Evolutionary conservation across 192 early-diverging fungal species (phyloP).

Genomic region (Rhizophagus sp.): DNA sequence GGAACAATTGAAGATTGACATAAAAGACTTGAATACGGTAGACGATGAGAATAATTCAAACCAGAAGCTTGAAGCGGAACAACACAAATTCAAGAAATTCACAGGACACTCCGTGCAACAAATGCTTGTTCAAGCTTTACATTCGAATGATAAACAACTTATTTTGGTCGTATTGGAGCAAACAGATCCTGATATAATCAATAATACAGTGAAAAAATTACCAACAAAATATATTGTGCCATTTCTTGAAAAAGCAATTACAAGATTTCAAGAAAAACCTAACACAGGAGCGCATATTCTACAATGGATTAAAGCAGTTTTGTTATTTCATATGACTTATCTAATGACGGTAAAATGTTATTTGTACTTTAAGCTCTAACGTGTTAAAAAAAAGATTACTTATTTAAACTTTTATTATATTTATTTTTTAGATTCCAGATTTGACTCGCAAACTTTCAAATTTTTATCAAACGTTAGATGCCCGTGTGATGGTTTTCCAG

Average conservation of each 20-base stretch:
- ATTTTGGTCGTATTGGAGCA: slow-evolving; percentile 50
- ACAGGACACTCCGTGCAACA: slow-evolving; percentile 53
- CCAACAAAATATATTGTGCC: slow-evolving; percentile 52
- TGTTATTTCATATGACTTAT: slow-evolving; percentile 55
- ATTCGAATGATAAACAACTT: slow-evolving; percentile 51
- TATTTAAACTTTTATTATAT: not conserved
- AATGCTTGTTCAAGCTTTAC: slow-evolving; percentile 57
- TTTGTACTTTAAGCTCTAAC: not conserved
- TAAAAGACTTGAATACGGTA: not conserved
- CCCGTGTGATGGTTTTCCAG: slow-evolving; percentile 45
- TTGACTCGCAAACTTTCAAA: slow-evolving; percentile 49
- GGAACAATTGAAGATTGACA: not conserved
- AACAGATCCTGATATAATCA: slow-evolving; percentile 47
- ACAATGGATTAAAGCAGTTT: slow-evolving; percentile 54
- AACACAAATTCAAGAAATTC: slow-evolving; percentile 38
- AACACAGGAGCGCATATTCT: slow-evolving; percentile 45
- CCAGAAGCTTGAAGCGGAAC: not conserved
- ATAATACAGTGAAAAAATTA: slow-evolving; percentile 49
- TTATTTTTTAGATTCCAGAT: slow-evolving; percentile 39
- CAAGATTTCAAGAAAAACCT: slow-evolving; percentile 51
- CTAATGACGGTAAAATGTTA: slow-evolving; percentile 49
- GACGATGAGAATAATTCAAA: not conserved
- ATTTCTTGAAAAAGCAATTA: slow-evolving; percentile 50
- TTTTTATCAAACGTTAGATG: slow-evolving; percentile 53
- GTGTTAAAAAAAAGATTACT: not conserved